phyloP scores from a whole-genome alignment of 345 rosid species.

The Salix brachista region DNA sequence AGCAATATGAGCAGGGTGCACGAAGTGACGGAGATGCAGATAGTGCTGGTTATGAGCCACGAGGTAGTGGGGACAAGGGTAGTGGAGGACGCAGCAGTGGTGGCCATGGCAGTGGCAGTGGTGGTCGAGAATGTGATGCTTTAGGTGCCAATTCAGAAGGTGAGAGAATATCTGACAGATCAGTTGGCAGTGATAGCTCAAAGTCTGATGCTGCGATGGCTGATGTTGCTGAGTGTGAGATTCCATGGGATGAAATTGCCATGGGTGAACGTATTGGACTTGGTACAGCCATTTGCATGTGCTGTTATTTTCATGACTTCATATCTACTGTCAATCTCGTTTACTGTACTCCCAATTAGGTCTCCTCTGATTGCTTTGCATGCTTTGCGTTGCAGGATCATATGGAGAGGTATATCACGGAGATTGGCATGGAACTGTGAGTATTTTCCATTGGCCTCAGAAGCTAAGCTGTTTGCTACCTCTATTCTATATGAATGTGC shows the following conservation, averaged over 20 bases:
- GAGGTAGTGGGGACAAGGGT: slow-evolving; percentile 23
- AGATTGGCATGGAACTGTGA: slow-evolving; percentile 98
- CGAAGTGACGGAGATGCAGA: slow-evolving; percentile 55
- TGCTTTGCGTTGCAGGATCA: slow-evolving; percentile 63
- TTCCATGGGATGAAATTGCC: slow-evolving; percentile 80
- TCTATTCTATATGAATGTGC: background rate
- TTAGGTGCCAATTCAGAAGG: slow-evolving; percentile 44
- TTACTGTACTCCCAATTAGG: background rate
- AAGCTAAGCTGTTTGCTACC: background rate
- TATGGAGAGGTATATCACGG: slow-evolving; percentile 96
- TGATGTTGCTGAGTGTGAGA: slow-evolving; percentile 87
- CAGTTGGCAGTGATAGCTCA: slow-evolving; percentile 52
- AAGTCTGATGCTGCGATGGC: slow-evolving; percentile 64
- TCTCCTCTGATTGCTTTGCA: slow-evolving; percentile 6
- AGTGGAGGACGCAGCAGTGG: slow-evolving; percentile 29
- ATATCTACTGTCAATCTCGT: slow-evolving; percentile 12
- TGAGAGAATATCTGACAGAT: slow-evolving; percentile 60
- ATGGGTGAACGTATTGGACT: slow-evolving; percentile 97
- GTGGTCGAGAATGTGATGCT: slow-evolving; percentile 31
- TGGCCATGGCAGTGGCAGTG: slow-evolving; percentile 30
- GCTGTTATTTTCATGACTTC: slow-evolving; percentile 21
- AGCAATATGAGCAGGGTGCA: slow-evolving; percentile 53
- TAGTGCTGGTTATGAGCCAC: slow-evolving; percentile 42
- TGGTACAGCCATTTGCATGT: slow-evolving; percentile 47
- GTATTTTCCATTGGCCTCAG: slow-evolving; percentile 29